Evolutionary conservation across 345 rosid genomes (phyloP), one percentile per base, ranked within the genome.

Genomic region (Hypericum androsaemum): DNA sequence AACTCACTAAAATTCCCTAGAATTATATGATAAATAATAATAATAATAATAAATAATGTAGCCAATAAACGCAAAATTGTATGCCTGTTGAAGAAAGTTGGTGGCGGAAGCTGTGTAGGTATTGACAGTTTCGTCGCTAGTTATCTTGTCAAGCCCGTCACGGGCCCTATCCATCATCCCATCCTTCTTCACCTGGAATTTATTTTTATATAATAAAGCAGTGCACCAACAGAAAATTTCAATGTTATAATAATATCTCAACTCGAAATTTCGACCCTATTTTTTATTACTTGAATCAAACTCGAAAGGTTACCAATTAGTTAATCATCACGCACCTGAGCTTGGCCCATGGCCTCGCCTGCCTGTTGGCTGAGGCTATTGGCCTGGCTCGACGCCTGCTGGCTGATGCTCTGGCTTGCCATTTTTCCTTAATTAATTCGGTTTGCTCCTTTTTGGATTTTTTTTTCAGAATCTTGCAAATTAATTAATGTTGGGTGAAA

Each of bases 1-100:
- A 22, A 1, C 2, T 22, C 32, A 1, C 32, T 22, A 22, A 22
- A 22, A 22, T 22, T 22, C 32, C 32, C 32, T 22, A 16, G 8
- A 5, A 41, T 41, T 12, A 42, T 39, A 11, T 41, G 10, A 7
- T 14, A 14, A 0, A n/a, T 7, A 7, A 6, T 56, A 5, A 36
- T 36, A n/a, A 13, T 43, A n/a, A 15, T 35, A 12, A 12, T 22
- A 6, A 36, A 4, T 8, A 6, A 6, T 7, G 13, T 5, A 1
- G 7, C 39, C 48, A 46, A 59, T 3, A 35, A 35, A 32, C 40
- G 10, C 37, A 39, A 22, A 16, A 3, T 0, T 38, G 7, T 8
- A 16, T 60, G 58, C 72, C 53, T 68, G 64, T 11, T 63, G 73
- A 10, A 69, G 14, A 11, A 64, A 60, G 52, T 10, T 46, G 43